These are phyloP conservation scores for Nigrospora osmanthi DNA, from an alignment of 2,329 filamentous ascomycete genomes.

Conservation along the genomic window DNA sequence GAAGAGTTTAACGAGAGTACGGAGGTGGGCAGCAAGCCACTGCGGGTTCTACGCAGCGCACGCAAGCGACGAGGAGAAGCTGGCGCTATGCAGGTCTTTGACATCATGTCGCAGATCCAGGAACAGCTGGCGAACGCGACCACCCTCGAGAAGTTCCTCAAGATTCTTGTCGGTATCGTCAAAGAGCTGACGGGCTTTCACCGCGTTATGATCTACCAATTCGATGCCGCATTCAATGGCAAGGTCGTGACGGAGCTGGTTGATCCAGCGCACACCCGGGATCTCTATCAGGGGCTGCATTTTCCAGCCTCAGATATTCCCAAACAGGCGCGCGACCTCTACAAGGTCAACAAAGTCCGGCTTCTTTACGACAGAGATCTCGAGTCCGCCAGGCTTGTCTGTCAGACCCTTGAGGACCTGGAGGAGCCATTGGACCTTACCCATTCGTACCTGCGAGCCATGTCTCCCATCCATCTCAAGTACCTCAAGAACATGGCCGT, in stretches of 20 bases:
- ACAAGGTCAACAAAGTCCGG: conserved; percentile 84
- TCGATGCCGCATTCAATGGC: conserved; percentile 75
- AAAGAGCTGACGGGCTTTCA: conserved; percentile 90
- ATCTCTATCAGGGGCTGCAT: conserved; percentile 79
- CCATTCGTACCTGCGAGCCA: conserved; percentile 76
- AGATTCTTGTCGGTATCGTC: conserved; percentile 75
- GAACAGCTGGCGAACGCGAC: conserved; percentile 72
- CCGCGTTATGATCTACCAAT: conserved; percentile 89
- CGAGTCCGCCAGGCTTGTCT: conserved; percentile 73
- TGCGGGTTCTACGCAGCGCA: conserved; percentile 69
- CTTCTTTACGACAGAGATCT: conserved; percentile 80
- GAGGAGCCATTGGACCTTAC: conserved; percentile 74
- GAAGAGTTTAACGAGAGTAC: conserved; percentile 74
- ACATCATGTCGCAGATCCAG: conserved; percentile 86
- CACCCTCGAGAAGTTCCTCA: conserved; percentile 65
- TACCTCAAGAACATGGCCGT: conserved; percentile 86
- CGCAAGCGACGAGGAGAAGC: conserved; percentile 70
- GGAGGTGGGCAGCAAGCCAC: conserved; percentile 63
- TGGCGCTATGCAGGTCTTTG: conserved; percentile 82
- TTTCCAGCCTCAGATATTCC: conserved; percentile 86
- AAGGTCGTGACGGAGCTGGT: conserved; percentile 83
- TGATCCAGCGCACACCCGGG: conserved; percentile 69
- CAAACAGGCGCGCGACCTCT: conserved; percentile 78
- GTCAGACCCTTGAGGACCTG: conserved; percentile 65
- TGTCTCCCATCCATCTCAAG: conserved; percentile 85